Percentiles rank a stretch among this genome's conserved stretches.
Evolutionary conservation across 202 grass and related monocot genomes (phyloP).

Genomic region (Setaria viridis): DNA sequence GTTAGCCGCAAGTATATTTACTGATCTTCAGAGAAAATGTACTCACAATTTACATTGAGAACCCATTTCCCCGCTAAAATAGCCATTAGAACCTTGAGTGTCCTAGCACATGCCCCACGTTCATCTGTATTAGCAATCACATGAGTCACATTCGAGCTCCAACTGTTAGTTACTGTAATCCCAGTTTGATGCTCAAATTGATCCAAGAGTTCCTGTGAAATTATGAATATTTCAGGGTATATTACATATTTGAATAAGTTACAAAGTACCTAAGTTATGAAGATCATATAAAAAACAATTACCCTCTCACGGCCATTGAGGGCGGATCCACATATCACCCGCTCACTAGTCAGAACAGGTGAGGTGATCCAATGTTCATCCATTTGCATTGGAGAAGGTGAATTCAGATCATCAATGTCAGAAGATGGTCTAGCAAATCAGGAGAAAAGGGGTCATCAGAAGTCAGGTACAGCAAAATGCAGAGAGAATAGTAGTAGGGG

Average conservation of each 20-base stretch:
- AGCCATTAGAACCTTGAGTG: slow-evolving; percentile 95
- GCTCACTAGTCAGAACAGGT: slow-evolving; percentile 60
- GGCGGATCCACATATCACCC: slow-evolving; percentile 86
- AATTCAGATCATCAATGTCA: slow-evolving; percentile 53
- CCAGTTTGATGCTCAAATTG: slow-evolving; percentile 72
- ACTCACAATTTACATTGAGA: slow-evolving; percentile 86
- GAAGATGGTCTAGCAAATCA: slow-evolving; percentile 59
- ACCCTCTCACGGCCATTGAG: slow-evolving; percentile 75
- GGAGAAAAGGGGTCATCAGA: slow-evolving; percentile 30
- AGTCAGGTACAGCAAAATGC: slow-evolving; percentile 24
- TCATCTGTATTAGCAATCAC: slow-evolving; percentile 80
- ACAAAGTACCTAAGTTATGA: background rate
- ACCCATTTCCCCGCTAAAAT: slow-evolving; percentile 93
- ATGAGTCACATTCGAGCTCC: slow-evolving; percentile 80
- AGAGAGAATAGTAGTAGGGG: slow-evolving; percentile 6
- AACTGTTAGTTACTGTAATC: slow-evolving; percentile 56
- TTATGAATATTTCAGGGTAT: slow-evolving; percentile 30
- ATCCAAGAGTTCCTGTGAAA: slow-evolving; percentile 70
- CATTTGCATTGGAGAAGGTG: slow-evolving; percentile 50
- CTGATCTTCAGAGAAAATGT: slow-evolving; percentile 2
- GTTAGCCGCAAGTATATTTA: background rate
- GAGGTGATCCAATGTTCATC: slow-evolving; percentile 57
- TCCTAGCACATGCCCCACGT: slow-evolving; percentile 73
- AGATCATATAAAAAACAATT: slow-evolving; percentile 35
- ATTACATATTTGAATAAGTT: slow-evolving; percentile 7